Evolutionary conservation across 2,329 filamentous ascomycete species (phyloP), one percentile per base, ranked within the genome.

Genomic region (Aureobasidium sp.): DNA sequence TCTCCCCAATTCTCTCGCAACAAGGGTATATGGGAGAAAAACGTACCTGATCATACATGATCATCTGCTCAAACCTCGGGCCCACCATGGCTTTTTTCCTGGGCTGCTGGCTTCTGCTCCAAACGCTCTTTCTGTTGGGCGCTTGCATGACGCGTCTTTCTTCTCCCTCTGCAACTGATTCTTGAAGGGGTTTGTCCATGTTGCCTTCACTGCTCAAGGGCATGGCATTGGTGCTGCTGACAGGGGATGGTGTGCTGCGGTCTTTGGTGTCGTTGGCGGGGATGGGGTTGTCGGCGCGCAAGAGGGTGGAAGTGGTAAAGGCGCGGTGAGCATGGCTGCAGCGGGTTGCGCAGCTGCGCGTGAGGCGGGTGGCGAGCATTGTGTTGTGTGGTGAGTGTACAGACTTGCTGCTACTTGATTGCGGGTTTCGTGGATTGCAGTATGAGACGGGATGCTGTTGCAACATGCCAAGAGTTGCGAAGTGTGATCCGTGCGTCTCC

Each of bases 61-160:
- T 90, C 37, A 91, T 97, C 85, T 97, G 93, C 81, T 99, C 94
- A 72, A 99, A 99, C 69, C 93, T 82, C 67, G 94, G 94, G 45
- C 94, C 94, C 45, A 86, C 85, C 93, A 99, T 99, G 59, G 91
- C 94, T 75, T 85, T 77, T 60, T 85, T 82, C 70, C 93, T 83
- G 42, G 91, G 85, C 75, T 85, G 85, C 82, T 99, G 94, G 78
- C 85, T 96, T 71, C 85, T 79, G 64, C 90, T 91, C 94, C 94
- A 99, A 64, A 90, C 82, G 6, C 77, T 84, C 63, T 81, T 77
- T 65, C 91, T 85, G 80, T 99, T 99, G 24, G 94, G 94, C 35
- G 93, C 90, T 80, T 99, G 94, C 74, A 81, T 76, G 62, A 82
- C 77, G 66, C 84, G 79, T 69, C 79, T 76, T 64, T 79, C 73